Evolutionary conservation across 257 asterid genomes (phyloP).

Genomic region (Salvia miltiorrhiza): DNA sequence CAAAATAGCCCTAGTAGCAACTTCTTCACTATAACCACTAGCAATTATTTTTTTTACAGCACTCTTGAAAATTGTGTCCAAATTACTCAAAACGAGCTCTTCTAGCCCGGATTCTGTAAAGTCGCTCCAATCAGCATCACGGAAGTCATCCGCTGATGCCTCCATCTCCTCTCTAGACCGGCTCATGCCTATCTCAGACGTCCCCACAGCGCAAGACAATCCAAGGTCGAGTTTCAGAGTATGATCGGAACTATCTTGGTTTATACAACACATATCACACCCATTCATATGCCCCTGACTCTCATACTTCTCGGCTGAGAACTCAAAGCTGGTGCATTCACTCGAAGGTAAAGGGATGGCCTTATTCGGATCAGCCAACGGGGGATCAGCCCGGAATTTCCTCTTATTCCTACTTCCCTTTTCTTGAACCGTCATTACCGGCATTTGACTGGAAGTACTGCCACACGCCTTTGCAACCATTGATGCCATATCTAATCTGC

Average conservation of each 20-base stretch:
- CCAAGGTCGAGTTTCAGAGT: slow-evolving; percentile 76
- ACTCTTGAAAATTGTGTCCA: slow-evolving; percentile 76
- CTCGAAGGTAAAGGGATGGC: slow-evolving; percentile 46
- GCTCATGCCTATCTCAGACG: slow-evolving; percentile 44
- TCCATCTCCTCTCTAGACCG: slow-evolving; percentile 47
- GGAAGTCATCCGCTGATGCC: slow-evolving; percentile 44
- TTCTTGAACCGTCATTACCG: slow-evolving; percentile 55
- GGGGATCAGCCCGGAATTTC: slow-evolving; percentile 91
- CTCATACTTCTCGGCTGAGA: slow-evolving; percentile 75
- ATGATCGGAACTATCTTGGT: slow-evolving; percentile 47
- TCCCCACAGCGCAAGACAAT: slow-evolving; percentile 57
- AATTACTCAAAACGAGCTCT: slow-evolving; percentile 68
- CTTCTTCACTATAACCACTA: slow-evolving; percentile 70
- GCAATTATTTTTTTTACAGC: slow-evolving; percentile 77
- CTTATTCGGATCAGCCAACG: slow-evolving; percentile 55
- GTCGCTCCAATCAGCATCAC: slow-evolving; percentile 92
- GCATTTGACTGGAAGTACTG: slow-evolving; percentile 62
- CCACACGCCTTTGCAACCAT: slow-evolving; percentile 70
- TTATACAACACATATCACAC: slow-evolving; percentile 57
- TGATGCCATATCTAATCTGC: slow-evolving; percentile 75
- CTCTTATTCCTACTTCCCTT: slow-evolving; percentile 92
- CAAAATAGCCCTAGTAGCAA: slow-evolving; percentile 69
- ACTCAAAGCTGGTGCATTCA: slow-evolving; percentile 65
- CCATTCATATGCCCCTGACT: slow-evolving; percentile 38
- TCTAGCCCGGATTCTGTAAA: slow-evolving; percentile 85